Percentiles rank a stretch among this genome's conserved stretches.
Evolutionary conservation across 345 rosid species (phyloP).

Genomic region (Euphorbia tirucalli): DNA sequence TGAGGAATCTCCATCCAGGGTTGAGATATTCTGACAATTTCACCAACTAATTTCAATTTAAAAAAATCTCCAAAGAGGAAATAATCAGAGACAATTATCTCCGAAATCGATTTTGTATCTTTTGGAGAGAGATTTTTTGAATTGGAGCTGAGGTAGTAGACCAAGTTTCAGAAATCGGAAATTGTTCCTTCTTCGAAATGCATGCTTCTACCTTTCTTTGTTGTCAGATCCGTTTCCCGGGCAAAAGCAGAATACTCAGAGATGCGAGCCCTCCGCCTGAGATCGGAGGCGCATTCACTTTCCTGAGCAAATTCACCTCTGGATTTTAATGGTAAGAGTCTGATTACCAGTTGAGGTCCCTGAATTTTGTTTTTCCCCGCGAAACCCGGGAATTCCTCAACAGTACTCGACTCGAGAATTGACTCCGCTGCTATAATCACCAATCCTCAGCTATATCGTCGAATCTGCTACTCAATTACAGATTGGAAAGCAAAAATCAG

Average conservation of each 20-base stretch:
- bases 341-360: not conserved
- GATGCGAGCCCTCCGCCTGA: slow-evolving; percentile 22
- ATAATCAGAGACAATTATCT: no score
- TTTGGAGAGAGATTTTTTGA: not conserved
- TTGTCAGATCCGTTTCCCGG: slow-evolving; percentile 42
- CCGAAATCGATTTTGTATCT: no score
- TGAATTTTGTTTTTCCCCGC: not conserved
- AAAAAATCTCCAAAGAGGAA: not conserved
- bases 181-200: not conserved
- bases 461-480: slow-evolving; percentile 4
- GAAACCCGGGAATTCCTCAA: not conserved
- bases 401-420: slow-evolving; percentile 4
- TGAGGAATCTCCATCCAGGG: slow-evolving; percentile 82
- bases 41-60: not conserved
- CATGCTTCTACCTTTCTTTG: not conserved
- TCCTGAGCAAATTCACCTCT: not conserved
- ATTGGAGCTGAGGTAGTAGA: not conserved
- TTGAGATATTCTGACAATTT: not conserved
- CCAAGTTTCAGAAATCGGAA: not conserved
- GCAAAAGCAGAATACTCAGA: not conserved
- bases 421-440: not conserved
- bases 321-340: not conserved
- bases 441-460: not conserved
- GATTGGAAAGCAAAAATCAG: not conserved
- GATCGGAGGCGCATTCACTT: slow-evolving; percentile 36